Percentiles rank a stretch among this genome's conserved stretches.
Evolutionary conservation across 2,329 filamentous ascomycete genomes (phyloP).

Genomic region (Periglandula ipomoeae): DNA sequence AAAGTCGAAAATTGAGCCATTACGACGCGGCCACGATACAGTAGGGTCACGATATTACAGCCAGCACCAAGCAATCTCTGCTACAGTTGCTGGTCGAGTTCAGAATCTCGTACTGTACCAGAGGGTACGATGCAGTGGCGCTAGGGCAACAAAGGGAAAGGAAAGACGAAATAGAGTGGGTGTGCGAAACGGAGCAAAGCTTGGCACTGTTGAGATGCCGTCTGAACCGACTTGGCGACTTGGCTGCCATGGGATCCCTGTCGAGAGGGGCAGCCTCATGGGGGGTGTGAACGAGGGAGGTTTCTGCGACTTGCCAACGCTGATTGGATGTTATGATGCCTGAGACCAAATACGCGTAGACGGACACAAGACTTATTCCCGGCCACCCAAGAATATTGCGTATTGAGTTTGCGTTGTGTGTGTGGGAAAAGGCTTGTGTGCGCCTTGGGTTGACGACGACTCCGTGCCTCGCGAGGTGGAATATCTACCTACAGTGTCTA

Average conservation of each 20-base stretch:
- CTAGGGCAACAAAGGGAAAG: background rate
- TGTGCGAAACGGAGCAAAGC: slow-evolving; percentile 5
- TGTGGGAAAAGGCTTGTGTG: background rate
- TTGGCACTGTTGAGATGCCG: slow-evolving; percentile 27
- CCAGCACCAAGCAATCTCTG: too few species aligned
- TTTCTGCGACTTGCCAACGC: background rate
- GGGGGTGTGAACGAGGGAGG: background rate
- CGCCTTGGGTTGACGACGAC: too few species aligned
- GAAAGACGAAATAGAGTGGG: background rate
- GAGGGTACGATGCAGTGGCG: background rate
- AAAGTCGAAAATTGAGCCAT: too few species aligned
- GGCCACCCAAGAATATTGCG: background rate
- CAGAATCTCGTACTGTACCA: too few species aligned
- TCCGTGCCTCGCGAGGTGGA: too few species aligned
- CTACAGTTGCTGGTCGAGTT: too few species aligned
- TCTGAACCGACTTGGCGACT: slow-evolving; percentile 31
- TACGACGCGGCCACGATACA: too few species aligned
- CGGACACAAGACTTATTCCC: slow-evolving; percentile 8
- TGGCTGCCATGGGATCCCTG: slow-evolving; percentile 19
- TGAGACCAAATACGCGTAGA: background rate
- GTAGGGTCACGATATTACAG: too few species aligned
- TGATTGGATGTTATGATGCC: background rate
- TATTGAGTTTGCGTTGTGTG: background rate
- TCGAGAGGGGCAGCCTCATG: background rate
- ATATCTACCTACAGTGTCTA: too few species aligned